phyloP scores from a whole-genome alignment of 441 rosid genomes.

The Cnidoscolus chayamansa region DNA sequence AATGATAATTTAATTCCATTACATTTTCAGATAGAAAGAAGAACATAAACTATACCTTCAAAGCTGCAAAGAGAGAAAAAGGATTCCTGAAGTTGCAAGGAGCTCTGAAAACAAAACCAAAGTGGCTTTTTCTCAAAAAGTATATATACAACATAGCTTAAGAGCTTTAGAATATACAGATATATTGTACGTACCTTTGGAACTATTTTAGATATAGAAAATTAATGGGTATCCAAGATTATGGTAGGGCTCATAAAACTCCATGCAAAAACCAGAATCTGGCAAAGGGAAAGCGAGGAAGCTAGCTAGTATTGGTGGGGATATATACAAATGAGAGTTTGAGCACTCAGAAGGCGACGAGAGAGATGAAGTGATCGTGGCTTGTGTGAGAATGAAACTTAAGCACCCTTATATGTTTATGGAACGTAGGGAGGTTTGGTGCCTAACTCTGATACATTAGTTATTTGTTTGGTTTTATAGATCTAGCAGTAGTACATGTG shows the following conservation, averaged over 20 bases:
- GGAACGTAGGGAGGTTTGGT: slow-evolving; percentile 32
- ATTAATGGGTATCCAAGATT: neutral
- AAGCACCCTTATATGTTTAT: slow-evolving; percentile 27
- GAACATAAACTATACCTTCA: neutral
- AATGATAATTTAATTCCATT: too few relatives aligned
- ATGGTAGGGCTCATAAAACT: slow-evolving; percentile 30
- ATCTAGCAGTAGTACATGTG: neutral
- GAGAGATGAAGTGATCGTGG: slow-evolving; percentile 18
- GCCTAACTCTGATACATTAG: slow-evolving; percentile 35
- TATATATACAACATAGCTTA: neutral
- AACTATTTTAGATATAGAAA: neutral
- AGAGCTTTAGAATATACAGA: neutral
- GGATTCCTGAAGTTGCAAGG: slow-evolving; percentile 1
- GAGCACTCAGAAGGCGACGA: neutral
- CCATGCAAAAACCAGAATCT: slow-evolving; percentile 19
- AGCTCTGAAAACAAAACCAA: slow-evolving; percentile 18
- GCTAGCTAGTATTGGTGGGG: neutral
- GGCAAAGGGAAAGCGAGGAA: too few relatives aligned
- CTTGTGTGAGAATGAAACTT: slow-evolving; percentile 38
- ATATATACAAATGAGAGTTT: neutral
- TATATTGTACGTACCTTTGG: slow-evolving; percentile 7
- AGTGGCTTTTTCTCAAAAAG: neutral
- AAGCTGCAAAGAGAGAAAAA: neutral
- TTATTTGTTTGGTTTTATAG: slow-evolving; percentile 12
- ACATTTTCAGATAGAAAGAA: neutral